Base-by-base conservation (phyloP, 2,329 filamentous ascomycete species). In the Pseudogymnoascus sp. region DNA sequence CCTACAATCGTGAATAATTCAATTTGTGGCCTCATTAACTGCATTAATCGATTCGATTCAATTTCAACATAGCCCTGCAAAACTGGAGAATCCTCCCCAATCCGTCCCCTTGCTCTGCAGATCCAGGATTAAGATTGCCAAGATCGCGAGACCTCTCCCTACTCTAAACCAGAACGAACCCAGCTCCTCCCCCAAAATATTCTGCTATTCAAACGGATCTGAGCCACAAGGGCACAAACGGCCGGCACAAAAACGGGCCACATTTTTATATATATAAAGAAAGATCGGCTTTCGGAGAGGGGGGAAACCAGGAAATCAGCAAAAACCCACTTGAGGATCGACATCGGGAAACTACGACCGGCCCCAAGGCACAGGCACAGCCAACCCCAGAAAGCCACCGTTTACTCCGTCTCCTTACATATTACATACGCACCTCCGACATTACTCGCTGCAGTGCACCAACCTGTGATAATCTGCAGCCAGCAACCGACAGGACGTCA, bases 41-140 rank as follows among this genome's bases (percentile, higher is more conserved):
- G 47, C 28, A 53, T 53, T 53, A 53, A 18, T 28, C 41, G 41
- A 50, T 20, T 14, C 15, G 47, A 53, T 33, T 33, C 47, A 30
- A 53, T 30, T 50, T 30, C 25, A 38, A 58, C 22, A 25, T 30
- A 58, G 57, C 57, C 57, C 57, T 58, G 57, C 57, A 58, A 41
- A 58, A 58, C 33, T 37, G 57, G 57, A 41, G 57, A 37, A 58
- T 14, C 28, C 9, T 25, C 28, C 47, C 47, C 47, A 53, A 53
- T 53, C 47, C 15, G 25, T 53, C 47, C 47, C 47, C 47, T 53
- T 18, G 47, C 12, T 53, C 47, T 53, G 25, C 47, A 53, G 47
- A 53, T 53, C 47, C 47, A 53, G 47, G 33, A 53, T 53, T 53
- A 53, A 53, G 47, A 53, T 53, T 53, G 47, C 47, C 47, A 53